Conservation (phyloP, 2,329 filamentous ascomycete genomes). For the Epichloe baconii region DNA sequence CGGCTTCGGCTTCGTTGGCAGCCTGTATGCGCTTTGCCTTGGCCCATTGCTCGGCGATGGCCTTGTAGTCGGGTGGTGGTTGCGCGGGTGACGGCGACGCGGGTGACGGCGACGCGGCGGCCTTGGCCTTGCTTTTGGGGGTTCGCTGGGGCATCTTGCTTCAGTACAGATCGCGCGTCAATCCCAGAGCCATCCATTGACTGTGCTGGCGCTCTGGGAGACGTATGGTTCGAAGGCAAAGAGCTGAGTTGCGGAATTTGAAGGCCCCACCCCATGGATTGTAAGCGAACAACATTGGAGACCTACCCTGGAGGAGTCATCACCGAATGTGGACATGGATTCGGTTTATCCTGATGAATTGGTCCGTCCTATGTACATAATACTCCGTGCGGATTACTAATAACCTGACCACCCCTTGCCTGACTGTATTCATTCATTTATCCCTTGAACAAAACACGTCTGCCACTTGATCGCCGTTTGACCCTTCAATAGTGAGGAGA, state of each 20-base stretch:
- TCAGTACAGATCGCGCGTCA: conserved; percentile 7
- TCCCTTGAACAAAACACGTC: too few species aligned
- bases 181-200: conserved; percentile 15
- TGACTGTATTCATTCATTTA: too few species aligned
- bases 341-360: too few species aligned
- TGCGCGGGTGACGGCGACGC: conserved; percentile 5
- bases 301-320: too few species aligned
- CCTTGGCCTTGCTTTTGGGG: conserved; percentile 14
- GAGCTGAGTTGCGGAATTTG: background rate
- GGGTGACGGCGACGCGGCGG: conserved; percentile 8
- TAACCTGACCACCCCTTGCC: too few species aligned
- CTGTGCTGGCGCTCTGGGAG: conserved; percentile 7
- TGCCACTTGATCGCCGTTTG: too few species aligned
- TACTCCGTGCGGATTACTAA: too few species aligned
- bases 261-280: too few species aligned
- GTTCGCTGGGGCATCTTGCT: conserved; percentile 15
- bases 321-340: too few species aligned
- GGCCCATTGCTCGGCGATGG: conserved; percentile 40
- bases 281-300: too few species aligned
- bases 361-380: too few species aligned
- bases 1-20: conserved; percentile 23
- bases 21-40: conserved; percentile 38
- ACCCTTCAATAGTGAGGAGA: too few species aligned
- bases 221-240: background rate
- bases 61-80: conserved; percentile 31